phyloP scores from a whole-genome alignment of 371 early-diverging fungal genomes.

The Mortierella sp. region DNA sequence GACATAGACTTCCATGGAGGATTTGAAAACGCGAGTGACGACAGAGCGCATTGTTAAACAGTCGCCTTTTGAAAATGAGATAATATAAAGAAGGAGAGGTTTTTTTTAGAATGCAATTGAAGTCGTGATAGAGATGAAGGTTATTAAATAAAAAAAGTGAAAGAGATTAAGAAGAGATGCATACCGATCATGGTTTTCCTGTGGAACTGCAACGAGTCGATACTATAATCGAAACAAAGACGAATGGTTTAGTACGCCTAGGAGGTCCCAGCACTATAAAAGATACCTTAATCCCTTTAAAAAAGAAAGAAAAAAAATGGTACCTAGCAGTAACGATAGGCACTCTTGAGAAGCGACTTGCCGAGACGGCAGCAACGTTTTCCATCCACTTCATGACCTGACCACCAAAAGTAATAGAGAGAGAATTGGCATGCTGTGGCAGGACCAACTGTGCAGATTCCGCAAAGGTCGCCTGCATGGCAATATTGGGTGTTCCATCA shows the following conservation, averaged over 20 bases:
- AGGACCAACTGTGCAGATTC: conserved; percentile 78
- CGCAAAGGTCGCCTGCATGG: conserved; percentile 69
- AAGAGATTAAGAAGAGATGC: neutral
- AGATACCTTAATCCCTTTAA: neutral
- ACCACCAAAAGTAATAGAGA: conserved; percentile 85
- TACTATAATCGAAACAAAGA: conserved; percentile 14
- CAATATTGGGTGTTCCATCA: conserved; percentile 51
- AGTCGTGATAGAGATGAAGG: neutral
- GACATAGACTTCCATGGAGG: conserved; percentile 75
- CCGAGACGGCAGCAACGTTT: conserved; percentile 73
- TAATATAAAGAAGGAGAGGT: no score
- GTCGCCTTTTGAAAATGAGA: conserved; percentile 55
- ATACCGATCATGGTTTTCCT: conserved; percentile 55
- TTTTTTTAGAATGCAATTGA: no score
- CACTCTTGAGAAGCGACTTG: conserved; percentile 68
- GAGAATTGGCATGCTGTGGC: conserved; percentile 82
- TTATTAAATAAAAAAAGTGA: neutral
- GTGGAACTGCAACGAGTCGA: conserved; percentile 53
- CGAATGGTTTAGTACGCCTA: no score
- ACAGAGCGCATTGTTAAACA: conserved; percentile 70
- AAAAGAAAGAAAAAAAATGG: neutral
- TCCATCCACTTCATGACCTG: conserved; percentile 88
- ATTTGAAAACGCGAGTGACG: conserved; percentile 68
- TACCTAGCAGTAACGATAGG: conserved; percentile 75
- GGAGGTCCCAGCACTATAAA: neutral